Evolutionary conservation across 2,329 filamentous ascomycete species (phyloP).

Genomic region (Setomelanomma holmii): DNA sequence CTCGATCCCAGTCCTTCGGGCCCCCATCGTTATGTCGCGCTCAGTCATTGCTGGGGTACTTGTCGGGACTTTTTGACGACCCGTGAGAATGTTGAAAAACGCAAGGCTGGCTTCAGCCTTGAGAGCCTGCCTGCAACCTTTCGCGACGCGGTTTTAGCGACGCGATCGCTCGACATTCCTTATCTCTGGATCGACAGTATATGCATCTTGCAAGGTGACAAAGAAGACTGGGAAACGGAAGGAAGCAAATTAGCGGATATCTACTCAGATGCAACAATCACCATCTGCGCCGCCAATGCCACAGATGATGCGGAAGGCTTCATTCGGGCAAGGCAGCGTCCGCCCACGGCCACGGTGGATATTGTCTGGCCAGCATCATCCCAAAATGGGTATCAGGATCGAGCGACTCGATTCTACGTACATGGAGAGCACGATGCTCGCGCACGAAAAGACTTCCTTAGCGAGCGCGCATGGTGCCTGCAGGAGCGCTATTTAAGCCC

Average conservation of each 20-base stretch:
- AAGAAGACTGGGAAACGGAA: conserved; percentile 5
- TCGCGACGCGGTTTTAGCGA: conserved; percentile 21
- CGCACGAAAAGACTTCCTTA: background rate
- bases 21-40: background rate
- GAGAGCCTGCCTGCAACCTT: conserved; percentile 20
- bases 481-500: background rate
- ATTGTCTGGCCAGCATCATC: background rate
- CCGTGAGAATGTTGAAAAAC: background rate
- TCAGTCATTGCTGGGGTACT: conserved; percentile 12
- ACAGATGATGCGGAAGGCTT: conserved; percentile 3
- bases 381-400: background rate
- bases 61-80: background rate
- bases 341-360: background rate
- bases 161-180: background rate
- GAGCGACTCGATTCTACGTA: background rate
- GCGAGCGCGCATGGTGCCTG: background rate
- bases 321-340: background rate
- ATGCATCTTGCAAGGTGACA: background rate
- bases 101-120: conserved; percentile 1
- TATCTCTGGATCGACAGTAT: background rate
- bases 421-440: background rate
- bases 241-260: conserved; percentile 7
- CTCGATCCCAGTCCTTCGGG: background rate
- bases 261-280: conserved; percentile 4
- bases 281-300: conserved; percentile 6